Evolutionary conservation across 805 yeast species (phyloP), one percentile per base, ranked within the genome.

Genomic region (Teunomyces funiuensis): DNA sequence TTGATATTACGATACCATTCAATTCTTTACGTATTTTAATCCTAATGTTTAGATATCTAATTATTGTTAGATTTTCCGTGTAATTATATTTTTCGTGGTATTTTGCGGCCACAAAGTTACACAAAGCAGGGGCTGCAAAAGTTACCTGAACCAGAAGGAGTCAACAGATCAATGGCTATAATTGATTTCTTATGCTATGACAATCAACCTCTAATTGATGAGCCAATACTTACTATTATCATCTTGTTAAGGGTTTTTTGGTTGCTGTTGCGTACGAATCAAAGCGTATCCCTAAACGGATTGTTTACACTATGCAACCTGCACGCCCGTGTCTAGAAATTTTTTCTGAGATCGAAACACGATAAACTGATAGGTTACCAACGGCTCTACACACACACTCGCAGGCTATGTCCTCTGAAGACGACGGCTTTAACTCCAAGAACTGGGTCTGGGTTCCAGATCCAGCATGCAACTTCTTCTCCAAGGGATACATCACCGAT

Each of bases 371-470:
- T 7, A 22, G 28, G 7, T 14, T 13, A n/a, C 7, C 8, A 16
- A 36, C 10, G n/a, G 25, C 10, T 19, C 22, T 15, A 17, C 15
- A 28, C 17, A 28, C 17, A 13, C 17, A 15, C 30, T 14, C 8
- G 15, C 15, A 13, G 28, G 37, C 22, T 33, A 50, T 51, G 56
- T 42, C 56, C 9, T 29, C 36, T 7, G 55, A 57, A 42, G 65
- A 55, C 43, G 62, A 60, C 40, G 67, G 63, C 23, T 64, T 65
- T 48, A 58, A 60, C 37, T 65, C 66, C 44, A 75, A 79, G 48
- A 77, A 78, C 42, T 79, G 83, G 80, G 91, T 88, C 2, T 88
- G 96, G 96, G 70, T 88, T 17, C 80, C 88, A 1, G 84, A 82
- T 53, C 61, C 66, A n/a, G 63, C 65, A 14, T 48, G 46, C 28